A percentile compares a stretch with the other conserved stretches of the same genome.
Conservation (phyloP, 164 flowering plant species). For the Saururus chinensis region DNA sequence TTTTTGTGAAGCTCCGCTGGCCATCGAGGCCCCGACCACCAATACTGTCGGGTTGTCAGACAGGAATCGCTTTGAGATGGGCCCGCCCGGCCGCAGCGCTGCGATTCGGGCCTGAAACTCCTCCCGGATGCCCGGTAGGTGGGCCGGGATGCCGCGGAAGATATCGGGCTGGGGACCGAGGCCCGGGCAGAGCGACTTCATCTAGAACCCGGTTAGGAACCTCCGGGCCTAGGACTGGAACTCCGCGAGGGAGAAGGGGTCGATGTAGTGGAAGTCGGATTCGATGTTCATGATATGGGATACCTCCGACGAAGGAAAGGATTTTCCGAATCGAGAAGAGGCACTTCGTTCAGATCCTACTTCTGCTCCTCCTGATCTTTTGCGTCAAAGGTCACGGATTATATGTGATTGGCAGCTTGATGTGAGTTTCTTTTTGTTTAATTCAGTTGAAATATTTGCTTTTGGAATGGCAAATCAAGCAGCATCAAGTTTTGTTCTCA, state of each 20-base stretch:
- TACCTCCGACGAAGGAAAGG: too few relatives aligned
- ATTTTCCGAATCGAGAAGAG: too few relatives aligned
- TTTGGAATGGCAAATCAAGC: too few relatives aligned
- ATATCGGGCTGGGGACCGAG: conserved; percentile 11
- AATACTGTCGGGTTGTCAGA: conserved; percentile 55
- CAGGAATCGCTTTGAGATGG: conserved; percentile 53
- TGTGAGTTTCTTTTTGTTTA: too few relatives aligned
- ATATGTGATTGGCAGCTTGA: too few relatives aligned
- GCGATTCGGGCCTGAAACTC: conserved; percentile 70
- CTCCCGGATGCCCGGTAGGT: conserved; percentile 23
- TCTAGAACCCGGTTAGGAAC: conserved; percentile 51
- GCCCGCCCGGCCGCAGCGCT: conserved; percentile 71
- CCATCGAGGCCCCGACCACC: conserved; percentile 71
- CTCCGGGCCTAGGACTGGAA: conserved; percentile 64
- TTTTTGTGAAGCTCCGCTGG: too few relatives aligned
- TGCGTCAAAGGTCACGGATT: too few relatives aligned
- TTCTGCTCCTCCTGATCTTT: too few relatives aligned
- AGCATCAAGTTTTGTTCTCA: too few relatives aligned
- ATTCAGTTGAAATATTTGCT: too few relatives aligned
- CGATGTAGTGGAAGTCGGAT: conserved; percentile 63
- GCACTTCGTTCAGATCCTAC: too few relatives aligned
- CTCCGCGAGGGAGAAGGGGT: conserved; percentile 41
- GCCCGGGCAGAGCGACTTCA: conserved; percentile 50
- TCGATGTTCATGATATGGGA: conserved; percentile 85
- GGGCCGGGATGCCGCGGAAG: conserved; percentile 19